Percentiles rank a stretch among this genome's conserved stretches.
These are phyloP conservation scores for Cystofilobasidium macerans DNA, from an alignment of 768 basidiomycete species.

Conservation along the genomic window DNA sequence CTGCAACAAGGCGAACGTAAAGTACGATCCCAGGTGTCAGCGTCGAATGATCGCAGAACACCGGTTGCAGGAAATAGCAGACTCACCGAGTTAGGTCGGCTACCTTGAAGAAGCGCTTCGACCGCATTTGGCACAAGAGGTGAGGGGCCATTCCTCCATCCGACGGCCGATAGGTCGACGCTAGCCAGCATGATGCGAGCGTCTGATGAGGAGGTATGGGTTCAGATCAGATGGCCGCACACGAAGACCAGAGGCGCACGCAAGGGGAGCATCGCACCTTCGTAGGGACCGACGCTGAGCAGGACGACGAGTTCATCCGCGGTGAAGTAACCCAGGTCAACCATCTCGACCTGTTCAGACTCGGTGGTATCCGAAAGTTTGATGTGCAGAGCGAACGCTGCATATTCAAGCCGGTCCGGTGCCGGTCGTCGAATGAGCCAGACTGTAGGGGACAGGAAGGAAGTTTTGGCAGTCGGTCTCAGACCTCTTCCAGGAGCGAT, in stretches of 20 bases:
- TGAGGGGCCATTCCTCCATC: background rate
- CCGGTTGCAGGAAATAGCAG: background rate
- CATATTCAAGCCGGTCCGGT: background rate
- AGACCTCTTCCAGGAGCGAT: too few relatives aligned
- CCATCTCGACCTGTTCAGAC: background rate
- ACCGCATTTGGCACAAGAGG: background rate
- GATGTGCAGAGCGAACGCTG: background rate
- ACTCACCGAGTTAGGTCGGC: background rate
- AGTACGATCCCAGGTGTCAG: slow-evolving; percentile 10
- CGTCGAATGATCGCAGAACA: background rate
- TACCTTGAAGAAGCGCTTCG: background rate
- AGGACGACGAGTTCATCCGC: slow-evolving; percentile 17
- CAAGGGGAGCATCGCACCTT: slow-evolving; percentile 1
- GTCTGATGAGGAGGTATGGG: background rate
- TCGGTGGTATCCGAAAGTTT: background rate
- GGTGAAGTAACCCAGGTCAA: slow-evolving; percentile 24
- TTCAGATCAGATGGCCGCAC: background rate
- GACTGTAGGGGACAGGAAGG: too few relatives aligned
- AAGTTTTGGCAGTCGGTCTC: too few relatives aligned
- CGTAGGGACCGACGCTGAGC: background rate
- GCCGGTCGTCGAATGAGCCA: too few relatives aligned
- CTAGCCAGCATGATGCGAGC: slow-evolving; percentile 3
- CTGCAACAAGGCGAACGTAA: background rate
- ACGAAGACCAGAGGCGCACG: background rate
- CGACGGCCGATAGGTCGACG: slow-evolving; percentile 3